These are phyloP conservation scores for Bryoerythrophyllum caledonicum DNA, from an alignment of 225 moss, liverwort and hornwort species.

Conservation along the genomic window DNA sequence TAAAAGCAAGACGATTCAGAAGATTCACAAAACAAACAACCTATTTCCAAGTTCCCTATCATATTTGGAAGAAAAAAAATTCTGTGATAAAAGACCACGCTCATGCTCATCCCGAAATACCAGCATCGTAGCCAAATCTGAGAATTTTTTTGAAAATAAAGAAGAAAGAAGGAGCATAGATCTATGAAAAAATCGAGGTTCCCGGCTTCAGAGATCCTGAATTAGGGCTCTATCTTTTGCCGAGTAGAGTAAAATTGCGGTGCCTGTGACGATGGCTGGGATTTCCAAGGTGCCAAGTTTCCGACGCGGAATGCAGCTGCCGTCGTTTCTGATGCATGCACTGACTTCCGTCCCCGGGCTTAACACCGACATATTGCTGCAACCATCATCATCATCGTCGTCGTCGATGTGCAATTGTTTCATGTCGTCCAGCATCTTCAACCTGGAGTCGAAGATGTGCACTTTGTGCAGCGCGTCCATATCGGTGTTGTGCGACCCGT, in stretches of 20 bases:
- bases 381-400: background rate
- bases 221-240: no score
- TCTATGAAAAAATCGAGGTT: no score
- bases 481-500: conserved; percentile 21
- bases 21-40: background rate
- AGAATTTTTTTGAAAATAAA: no score
- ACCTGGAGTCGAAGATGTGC: conserved; percentile 8
- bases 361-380: background rate
- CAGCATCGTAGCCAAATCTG: no score
- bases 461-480: conserved; percentile 13
- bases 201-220: no score
- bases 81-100: background rate
- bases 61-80: no score
- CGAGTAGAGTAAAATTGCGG: background rate
- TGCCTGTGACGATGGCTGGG: conserved; percentile 50
- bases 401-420: background rate
- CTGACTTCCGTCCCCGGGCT: conserved; percentile 31
- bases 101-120: no score
- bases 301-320: conserved; percentile 33
- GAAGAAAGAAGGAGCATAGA: no score
- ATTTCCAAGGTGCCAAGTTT: conserved; percentile 39
- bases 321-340: conserved; percentile 18
- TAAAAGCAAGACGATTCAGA: background rate
- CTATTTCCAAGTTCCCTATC: no score
- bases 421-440: background rate